Conservation (phyloP, 2,329 filamentous ascomycete genomes). For the Colletotrichum agaves region DNA sequence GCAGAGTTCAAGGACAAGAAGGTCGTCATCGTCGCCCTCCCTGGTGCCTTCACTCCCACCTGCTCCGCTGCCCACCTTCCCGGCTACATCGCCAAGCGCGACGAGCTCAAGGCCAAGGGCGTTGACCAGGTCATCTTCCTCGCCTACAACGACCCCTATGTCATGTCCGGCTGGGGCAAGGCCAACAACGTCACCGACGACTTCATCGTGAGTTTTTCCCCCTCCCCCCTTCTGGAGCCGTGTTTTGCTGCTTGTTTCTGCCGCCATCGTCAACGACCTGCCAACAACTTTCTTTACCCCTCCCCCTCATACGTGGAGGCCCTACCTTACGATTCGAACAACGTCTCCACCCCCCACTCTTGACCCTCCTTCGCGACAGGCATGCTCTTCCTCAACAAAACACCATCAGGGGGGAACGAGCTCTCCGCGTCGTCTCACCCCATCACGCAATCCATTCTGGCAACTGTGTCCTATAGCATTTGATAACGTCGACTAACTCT, state of each 20-base stretch:
- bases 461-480: background rate
- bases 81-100: conserved; percentile 79
- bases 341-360: conserved; percentile 24
- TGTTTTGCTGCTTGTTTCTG: background rate
- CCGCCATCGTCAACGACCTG: background rate
- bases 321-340: conserved; percentile 14
- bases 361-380: conserved; percentile 5
- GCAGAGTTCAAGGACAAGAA: conserved; percentile 68
- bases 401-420: conserved; percentile 1
- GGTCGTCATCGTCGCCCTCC: conserved; percentile 65
- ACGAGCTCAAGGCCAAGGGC: conserved; percentile 79
- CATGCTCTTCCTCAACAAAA: conserved; percentile 13
- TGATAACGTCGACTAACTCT: conserved; percentile 10
- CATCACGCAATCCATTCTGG: conserved; percentile 9
- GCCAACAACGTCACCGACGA: conserved; percentile 82
- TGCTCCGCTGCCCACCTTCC: conserved; percentile 86
- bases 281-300: conserved; percentile 3
- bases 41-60: conserved; percentile 85
- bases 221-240: background rate
- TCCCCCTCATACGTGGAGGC: conserved; percentile 27
- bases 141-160: conserved; percentile 85
- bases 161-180: conserved; percentile 93
- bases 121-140: conserved; percentile 86
- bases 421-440: background rate
- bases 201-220: conserved; percentile 58